Percentiles rank a stretch among this genome's conserved stretches.
phyloP scores from a whole-genome alignment of 257 asterid genomes.

The Knoxia roxburghii region DNA sequence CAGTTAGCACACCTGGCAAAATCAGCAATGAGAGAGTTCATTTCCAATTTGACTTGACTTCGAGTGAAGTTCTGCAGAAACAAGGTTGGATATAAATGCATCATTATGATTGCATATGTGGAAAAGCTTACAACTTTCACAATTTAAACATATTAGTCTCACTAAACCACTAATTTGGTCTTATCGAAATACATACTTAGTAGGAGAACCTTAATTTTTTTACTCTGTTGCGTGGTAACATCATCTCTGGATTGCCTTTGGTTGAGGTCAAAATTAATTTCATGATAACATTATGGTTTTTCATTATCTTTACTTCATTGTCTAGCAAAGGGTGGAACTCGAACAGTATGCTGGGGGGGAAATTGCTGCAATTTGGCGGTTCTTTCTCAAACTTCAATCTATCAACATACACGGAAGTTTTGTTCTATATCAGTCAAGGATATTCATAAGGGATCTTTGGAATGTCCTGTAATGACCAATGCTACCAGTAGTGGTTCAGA shows the following conservation, averaged over 20 bases:
- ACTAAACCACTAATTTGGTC: background rate
- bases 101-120: background rate
- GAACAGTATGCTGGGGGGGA: conserved; percentile 18
- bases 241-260: background rate
- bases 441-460: conserved; percentile 19
- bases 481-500: conserved; percentile 27
- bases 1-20: conserved; percentile 18
- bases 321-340: conserved; percentile 15
- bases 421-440: conserved; percentile 35
- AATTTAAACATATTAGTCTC: background rate
- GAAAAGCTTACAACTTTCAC: background rate
- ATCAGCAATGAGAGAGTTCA: conserved; percentile 11
- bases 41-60: background rate
- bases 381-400: conserved; percentile 11
- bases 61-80: conserved; percentile 8
- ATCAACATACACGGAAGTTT: conserved; percentile 28
- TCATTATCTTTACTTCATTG: conserved; percentile 16
- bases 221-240: background rate
- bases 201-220: background rate
- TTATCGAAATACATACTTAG: background rate
- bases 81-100: conserved; percentile 20
- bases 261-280: conserved; percentile 10
- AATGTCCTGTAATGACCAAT: conserved; percentile 26
- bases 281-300: conserved; percentile 11
- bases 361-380: conserved; percentile 16